Conservation (phyloP, 495 filamentous ascomycete species). For the Xylaria bambusicola region DNA sequence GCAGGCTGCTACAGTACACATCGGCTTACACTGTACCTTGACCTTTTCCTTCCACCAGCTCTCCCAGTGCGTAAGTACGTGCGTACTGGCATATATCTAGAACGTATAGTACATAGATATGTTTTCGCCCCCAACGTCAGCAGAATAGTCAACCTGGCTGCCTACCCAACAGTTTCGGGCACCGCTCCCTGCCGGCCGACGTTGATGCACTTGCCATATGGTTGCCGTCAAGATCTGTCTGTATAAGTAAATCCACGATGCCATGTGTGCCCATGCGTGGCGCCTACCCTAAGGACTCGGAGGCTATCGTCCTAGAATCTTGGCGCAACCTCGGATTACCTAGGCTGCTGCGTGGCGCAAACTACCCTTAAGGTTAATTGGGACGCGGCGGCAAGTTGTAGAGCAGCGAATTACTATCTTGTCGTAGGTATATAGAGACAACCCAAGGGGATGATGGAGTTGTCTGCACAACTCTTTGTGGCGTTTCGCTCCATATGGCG, state of each 20-base stretch:
- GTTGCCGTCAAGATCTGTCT: conserved; percentile 17
- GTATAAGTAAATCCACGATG: conserved; percentile 11
- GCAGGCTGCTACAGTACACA: background rate
- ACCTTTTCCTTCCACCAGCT: no score
- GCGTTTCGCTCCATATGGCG: no score
- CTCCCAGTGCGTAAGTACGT: no score
- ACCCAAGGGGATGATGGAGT: no score
- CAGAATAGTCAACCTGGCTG: no score
- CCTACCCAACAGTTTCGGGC: conserved; percentile 3
- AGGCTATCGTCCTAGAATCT: conserved; percentile 20
- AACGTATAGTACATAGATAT: no score
- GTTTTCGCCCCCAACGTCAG: background rate
- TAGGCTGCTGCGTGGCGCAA: conserved; percentile 22
- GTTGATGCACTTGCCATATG: conserved; percentile 6
- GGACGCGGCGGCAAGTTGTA: conserved; percentile 1
- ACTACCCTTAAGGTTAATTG: conserved; percentile 19
- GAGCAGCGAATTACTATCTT: no score
- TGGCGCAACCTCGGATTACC: conserved; percentile 9
- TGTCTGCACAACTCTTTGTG: no score
- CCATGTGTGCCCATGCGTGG: conserved; percentile 22
- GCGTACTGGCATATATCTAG: no score
- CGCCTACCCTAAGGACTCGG: conserved; percentile 15
- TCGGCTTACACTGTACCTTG: background rate
- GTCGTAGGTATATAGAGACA: no score
- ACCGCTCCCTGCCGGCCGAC: background rate